These are phyloP conservation scores for Tulasnella sp. DNA, from an alignment of 768 basidiomycete genomes.

Conservation along the genomic window DNA sequence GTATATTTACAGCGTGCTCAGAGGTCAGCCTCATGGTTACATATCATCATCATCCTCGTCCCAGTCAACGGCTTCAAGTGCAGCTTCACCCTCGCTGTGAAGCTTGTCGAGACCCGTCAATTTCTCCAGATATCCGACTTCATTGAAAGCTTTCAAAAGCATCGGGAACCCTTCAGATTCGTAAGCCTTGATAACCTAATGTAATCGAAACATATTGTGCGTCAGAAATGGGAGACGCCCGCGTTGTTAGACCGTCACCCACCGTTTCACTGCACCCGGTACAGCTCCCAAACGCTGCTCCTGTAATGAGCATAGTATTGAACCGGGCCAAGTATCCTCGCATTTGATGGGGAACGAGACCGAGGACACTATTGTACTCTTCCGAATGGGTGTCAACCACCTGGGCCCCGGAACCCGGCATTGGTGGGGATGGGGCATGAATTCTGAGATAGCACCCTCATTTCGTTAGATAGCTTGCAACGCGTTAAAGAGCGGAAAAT, in stretches of 20 bases:
- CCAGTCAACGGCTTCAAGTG: conserved; percentile 67
- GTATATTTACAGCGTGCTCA: neutral
- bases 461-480: neutral
- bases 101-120: conserved; percentile 74
- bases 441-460: conserved; percentile 40
- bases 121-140: conserved; percentile 61
- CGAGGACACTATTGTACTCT: conserved; percentile 52
- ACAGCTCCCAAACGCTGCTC: conserved; percentile 78
- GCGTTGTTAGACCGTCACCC: conserved; percentile 24
- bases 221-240: neutral
- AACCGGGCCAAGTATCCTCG: conserved; percentile 87
- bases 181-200: conserved; percentile 74
- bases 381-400: conserved; percentile 25
- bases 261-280: conserved; percentile 85
- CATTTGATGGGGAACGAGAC: conserved; percentile 87
- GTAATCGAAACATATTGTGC: neutral
- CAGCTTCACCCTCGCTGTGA: conserved; percentile 64
- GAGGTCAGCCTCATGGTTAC: neutral
- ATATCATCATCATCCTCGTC: conserved; percentile 46
- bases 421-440: conserved; percentile 64
- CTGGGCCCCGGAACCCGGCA: conserved; percentile 25
- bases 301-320: conserved; percentile 72
- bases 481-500: neutral
- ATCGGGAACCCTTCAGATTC: conserved; percentile 70
- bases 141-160: conserved; percentile 75